A percentile compares a stretch with the other conserved stretches of the same genome.
phyloP scores from a whole-genome alignment of 78 protist genomes.

The Chrysochromulina tobinii region DNA sequence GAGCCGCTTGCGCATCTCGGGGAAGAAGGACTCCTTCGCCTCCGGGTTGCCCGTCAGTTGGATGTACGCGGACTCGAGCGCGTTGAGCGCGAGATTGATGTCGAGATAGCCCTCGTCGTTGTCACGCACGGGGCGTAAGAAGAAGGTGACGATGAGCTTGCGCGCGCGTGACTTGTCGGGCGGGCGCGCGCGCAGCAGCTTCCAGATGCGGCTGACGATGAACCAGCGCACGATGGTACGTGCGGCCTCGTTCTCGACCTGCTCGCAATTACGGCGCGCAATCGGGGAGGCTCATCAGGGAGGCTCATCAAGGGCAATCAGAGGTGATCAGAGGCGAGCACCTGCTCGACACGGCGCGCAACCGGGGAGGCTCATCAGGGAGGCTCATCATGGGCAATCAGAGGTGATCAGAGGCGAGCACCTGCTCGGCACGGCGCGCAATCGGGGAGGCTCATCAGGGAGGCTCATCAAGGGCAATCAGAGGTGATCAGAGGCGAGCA shows the following conservation, averaged over 20 bases:
- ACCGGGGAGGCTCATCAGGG: too few relatives aligned
- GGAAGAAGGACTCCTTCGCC: neutral
- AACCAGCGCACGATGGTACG: neutral
- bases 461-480: too few relatives aligned
- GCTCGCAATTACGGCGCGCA: too few relatives aligned
- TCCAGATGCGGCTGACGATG: neutral
- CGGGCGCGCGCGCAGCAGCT: neutral
- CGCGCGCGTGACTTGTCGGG: neutral
- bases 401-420: too few relatives aligned
- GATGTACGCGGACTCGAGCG: conserved; percentile 13
- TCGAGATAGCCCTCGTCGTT: conserved; percentile 6
- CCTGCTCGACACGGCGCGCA: too few relatives aligned
- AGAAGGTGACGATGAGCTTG: neutral
- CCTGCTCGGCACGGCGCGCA: too few relatives aligned
- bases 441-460: too few relatives aligned
- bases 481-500: too few relatives aligned
- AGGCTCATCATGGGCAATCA: too few relatives aligned
- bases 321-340: too few relatives aligned
- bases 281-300: too few relatives aligned
- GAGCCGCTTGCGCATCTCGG: neutral
- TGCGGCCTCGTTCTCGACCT: neutral
- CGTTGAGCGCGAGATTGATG: conserved; percentile 22
- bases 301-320: too few relatives aligned
- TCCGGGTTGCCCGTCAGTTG: neutral
- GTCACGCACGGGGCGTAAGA: neutral